Evolutionary conservation across 2,329 filamentous ascomycete species (phyloP), one percentile per base, ranked within the genome.

Genomic region (Alternaria hordeiaustralica): DNA sequence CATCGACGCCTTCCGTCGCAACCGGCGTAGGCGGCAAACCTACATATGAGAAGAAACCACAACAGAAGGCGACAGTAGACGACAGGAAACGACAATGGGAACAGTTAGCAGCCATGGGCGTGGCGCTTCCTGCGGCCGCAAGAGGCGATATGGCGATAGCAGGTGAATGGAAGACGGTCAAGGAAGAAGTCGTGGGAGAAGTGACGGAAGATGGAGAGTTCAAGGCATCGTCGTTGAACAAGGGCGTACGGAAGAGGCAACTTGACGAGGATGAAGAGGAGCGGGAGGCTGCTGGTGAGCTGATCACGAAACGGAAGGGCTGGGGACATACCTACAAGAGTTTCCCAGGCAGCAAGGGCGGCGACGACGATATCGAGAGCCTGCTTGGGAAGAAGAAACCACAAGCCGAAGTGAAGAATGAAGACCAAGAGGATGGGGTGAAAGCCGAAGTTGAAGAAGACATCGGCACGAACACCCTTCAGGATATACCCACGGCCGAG

Each of bases 61-160:
- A 75, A 41, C 83, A 81, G 58, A 82, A 84, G 44, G 84, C 85
- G 3, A 86, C 86, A 1, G 81, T 89, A 20, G 87, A 89, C 9
- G 91, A 96, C 68, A 84, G 93, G 60, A 95, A 95, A 80, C 87
- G 86, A 58, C 96, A 99, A 81, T 87, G 96, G 74, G 90, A 94
- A 67, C 94, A 98, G 80, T 84, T 99, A 11, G 94, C 91, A 5
- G 92, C 91, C 36, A 87, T 99, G 85, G 96, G 96, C 0, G 89
- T 99, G 53, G 88, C 89, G 50, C 87, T 98, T 58, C 96, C 96
- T 1, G 89, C 92, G 47, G 89, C 92, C 68, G 89, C 93, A 60
- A 86, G 93, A 63, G 85, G 87, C 3, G 92, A 96, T 63, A 89
- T 97, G 88, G 94, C 94, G 6, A 89, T 97, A 83, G 90, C 91